phyloP scores from a whole-genome alignment of 2,329 filamentous ascomycete genomes.

The Ramichloridium luteum region DNA sequence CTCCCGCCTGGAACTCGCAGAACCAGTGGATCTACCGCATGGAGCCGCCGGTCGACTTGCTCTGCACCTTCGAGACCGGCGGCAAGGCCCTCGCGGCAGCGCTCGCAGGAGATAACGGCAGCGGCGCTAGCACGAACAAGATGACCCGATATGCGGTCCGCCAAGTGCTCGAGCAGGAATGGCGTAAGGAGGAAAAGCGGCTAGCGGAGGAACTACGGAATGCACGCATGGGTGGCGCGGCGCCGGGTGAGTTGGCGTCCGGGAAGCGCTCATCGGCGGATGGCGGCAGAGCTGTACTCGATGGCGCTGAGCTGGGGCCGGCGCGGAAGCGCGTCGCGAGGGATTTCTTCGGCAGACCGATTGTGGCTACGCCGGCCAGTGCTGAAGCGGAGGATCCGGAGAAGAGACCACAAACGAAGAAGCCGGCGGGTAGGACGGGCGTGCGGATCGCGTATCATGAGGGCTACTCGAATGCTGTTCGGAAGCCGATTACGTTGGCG shows the following conservation, averaged over 20 bases:
- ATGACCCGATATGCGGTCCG: conserved; percentile 85
- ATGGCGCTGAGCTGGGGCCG: conserved; percentile 20
- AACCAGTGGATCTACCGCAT: conserved; percentile 80
- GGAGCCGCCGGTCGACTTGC: conserved; percentile 78
- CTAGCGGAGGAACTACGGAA: conserved; percentile 56
- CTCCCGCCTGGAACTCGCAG: conserved; percentile 7
- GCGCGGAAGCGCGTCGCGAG: conserved; percentile 42
- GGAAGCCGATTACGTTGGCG: conserved; percentile 69
- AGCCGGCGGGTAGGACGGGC: conserved; percentile 41
- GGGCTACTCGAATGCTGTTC: conserved; percentile 81
- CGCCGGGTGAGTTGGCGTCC: conserved; percentile 17
- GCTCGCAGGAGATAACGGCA: too few species aligned
- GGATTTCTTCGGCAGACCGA: conserved; percentile 75
- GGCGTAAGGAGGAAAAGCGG: conserved; percentile 56
- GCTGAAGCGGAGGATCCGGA: conserved; percentile 31
- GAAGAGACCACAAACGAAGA: conserved; percentile 24
- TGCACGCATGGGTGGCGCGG: conserved; percentile 49
- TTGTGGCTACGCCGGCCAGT: conserved; percentile 32
- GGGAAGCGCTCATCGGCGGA: conserved; percentile 3
- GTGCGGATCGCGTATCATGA: conserved; percentile 87
- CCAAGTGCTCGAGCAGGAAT: conserved; percentile 86
- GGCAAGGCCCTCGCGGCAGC: conserved; percentile 25
- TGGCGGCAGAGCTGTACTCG: conserved; percentile 6
- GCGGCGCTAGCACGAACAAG: conserved; percentile 44
- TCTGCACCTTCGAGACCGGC: conserved; percentile 62